Base-by-base conservation (phyloP, 1,139 yeast species). In the Nadsonia commutata region DNA sequence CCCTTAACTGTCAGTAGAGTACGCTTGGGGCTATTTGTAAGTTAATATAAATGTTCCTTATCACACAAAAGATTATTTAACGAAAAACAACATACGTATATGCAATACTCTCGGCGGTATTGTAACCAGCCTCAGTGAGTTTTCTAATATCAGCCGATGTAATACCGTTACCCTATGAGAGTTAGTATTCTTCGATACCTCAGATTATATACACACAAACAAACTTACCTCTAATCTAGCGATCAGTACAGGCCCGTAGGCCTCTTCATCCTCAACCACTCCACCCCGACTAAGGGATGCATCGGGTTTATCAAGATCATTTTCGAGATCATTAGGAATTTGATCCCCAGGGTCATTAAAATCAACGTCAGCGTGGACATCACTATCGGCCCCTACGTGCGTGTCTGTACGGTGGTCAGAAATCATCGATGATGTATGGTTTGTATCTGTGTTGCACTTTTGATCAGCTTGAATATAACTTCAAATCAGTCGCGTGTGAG, bases 51-150 rank as follows among this genome's bases (percentile, higher is more conserved):
- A 7, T n/a, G n/a, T n/a, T n/a, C n/a, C n/a, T n/a, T n/a, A n/a
- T n/a, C n/a, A n/a, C n/a, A n/a, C n/a, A n/a, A n/a, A n/a, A n/a
- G n/a, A 40, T 20, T 9, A 27, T 20, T 13, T 16, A 8, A 16
- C 17, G 11, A 20, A 20, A 8, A 19, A 17, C 19, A n/a, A 46
- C 60, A 18, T 46, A 56, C 52, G 94, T 85, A 56, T 85, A 85
- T 2, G 98, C 97, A 47, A 90, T 77, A 39, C 94, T 75, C 59
- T 88, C 96, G 11, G 82, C 94, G 1, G 98, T 90, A 58, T 82
- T 83, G 55, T 72, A 78, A 1, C 97, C 96, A 31, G 81, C 84
- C 39, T 82, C 86, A 52, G 78, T 73, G 45, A 93, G 70, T 60
- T 85, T 88, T 51, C 74, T 77, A 52, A 90, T 71, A 60, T 93